phyloP scores from a whole-genome alignment of 345 rosid genomes.

The Aquilaria malaccensis region DNA sequence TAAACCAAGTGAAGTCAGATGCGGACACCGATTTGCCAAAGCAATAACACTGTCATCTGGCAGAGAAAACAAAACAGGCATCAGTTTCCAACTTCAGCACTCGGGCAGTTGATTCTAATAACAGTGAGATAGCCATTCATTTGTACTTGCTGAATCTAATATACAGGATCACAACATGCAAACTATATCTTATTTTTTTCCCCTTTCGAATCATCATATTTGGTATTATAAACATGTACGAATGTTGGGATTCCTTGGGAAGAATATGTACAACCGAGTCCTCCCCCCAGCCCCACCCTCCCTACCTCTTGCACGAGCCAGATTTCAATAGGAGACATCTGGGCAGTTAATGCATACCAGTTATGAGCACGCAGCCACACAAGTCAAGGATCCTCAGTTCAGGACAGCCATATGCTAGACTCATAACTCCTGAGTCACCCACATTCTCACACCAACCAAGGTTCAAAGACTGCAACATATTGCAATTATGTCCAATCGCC shows the following conservation, averaged over 20 bases:
- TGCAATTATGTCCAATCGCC: conserved; percentile 87
- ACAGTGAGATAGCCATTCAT: no score
- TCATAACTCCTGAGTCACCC: conserved; percentile 75
- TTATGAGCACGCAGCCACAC: conserved; percentile 75
- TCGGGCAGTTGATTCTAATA: no score
- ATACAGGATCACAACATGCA: no score
- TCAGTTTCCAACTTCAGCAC: not conserved
- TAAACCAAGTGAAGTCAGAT: conserved; percentile 66
- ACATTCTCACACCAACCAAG: conserved; percentile 97
- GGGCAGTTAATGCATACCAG: conserved; percentile 42
- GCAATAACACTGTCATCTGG: conserved; percentile 88
- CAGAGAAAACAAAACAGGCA: not conserved
- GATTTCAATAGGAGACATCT: no score
- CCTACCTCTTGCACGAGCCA: no score
- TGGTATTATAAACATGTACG: no score
- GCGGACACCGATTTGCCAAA: conserved; percentile 71
- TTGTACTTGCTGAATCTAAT: no score
- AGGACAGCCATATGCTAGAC: conserved; percentile 86
- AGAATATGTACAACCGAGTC: no score
- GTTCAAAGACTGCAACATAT: conserved; percentile 58
- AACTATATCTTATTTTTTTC: no score
- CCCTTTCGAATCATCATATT: no score
- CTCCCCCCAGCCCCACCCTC: no score
- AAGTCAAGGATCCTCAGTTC: conserved; percentile 74
- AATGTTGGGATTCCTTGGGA: no score